Percentiles rank a stretch among this genome's conserved stretches.
Evolutionary conservation across 75 land plant genomes (phyloP).

Genomic region (Ceratopteris richardii): DNA sequence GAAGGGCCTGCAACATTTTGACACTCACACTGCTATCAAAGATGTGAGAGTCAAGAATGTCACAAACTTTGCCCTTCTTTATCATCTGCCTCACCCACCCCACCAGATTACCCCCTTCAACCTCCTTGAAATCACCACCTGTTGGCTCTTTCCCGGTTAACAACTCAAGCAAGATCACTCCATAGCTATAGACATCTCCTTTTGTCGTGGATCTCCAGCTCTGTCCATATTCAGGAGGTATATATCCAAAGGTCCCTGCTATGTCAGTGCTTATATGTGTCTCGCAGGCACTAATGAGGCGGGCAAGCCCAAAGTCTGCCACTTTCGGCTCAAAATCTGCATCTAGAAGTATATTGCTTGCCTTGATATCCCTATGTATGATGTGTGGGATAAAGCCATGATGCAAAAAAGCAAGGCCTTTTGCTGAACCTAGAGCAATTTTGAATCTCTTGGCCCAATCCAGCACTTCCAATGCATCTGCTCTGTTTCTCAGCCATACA

Average conservation of each 20-base stretch:
- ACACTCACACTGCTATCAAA: conserved; percentile 4
- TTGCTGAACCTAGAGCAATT: conserved; percentile 27
- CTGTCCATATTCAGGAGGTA: conserved; percentile 40
- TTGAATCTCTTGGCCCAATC: conserved; percentile 35
- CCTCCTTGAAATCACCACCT: conserved; percentile 17
- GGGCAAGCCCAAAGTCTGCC: conserved; percentile 37
- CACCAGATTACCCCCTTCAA: conserved; percentile 23
- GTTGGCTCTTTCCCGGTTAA: conserved; percentile 43
- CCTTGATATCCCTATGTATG: conserved; percentile 37
- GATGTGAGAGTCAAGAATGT: conserved; percentile 14
- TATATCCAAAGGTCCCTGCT: conserved; percentile 42
- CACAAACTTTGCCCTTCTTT: conserved; percentile 9
- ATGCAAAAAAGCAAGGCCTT: conserved; percentile 27
- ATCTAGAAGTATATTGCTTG: conserved; percentile 37
- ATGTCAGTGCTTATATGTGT: conserved; percentile 40
- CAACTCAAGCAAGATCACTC: conserved; percentile 34
- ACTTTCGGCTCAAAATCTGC: conserved; percentile 30
- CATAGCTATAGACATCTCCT: conserved; percentile 42
- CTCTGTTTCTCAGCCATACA: conserved; percentile 33
- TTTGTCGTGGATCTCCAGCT: conserved; percentile 31
- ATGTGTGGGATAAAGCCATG: conserved; percentile 44
- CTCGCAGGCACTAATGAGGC: conserved; percentile 34
- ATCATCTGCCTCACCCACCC: conserved; percentile 28
- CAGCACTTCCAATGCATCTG: conserved; percentile 24
- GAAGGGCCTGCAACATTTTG: conserved; percentile 24